Evolutionary conservation across 495 filamentous ascomycete species (phyloP).

Genomic region (Symbiotaphrina buchneri): DNA sequence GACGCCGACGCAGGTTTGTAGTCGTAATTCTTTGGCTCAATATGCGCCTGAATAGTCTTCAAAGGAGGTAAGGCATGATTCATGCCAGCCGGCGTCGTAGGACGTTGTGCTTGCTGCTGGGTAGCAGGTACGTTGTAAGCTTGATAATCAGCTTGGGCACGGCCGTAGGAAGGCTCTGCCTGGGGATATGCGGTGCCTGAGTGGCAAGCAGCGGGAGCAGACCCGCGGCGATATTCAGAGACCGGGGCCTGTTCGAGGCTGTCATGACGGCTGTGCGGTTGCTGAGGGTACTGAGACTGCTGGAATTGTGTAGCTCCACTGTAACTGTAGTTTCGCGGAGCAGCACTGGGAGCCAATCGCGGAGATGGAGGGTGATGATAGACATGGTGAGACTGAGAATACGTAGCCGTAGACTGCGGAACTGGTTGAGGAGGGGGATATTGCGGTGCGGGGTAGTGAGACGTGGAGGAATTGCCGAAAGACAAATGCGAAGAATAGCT

Average conservation of each 20-base stretch:
- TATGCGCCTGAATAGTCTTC: no score
- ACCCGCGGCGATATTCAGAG: neutral
- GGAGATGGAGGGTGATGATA: neutral
- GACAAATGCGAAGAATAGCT: neutral
- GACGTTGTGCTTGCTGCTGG: constrained; percentile 1
- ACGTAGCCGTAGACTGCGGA: no score
- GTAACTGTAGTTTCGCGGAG: neutral
- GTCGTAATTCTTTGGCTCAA: no score
- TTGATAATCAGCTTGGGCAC: neutral
- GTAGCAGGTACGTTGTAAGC: neutral
- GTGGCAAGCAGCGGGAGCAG: neutral
- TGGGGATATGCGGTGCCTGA: neutral
- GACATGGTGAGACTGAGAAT: no score
- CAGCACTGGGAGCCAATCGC: neutral
- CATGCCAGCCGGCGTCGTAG: neutral
- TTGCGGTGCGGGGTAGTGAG: neutral
- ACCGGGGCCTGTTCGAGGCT: no score
- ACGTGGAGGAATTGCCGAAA: neutral
- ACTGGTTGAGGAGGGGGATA: neutral
- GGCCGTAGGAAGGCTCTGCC: neutral
- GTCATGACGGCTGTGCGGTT: neutral
- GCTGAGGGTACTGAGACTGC: neutral
- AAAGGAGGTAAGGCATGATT: constrained; percentile 1
- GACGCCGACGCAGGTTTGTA: neutral
- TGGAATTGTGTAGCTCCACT: neutral